Evolutionary conservation across 148 eudicot species (phyloP).

Genomic region (Fagopyrum tataricum): DNA sequence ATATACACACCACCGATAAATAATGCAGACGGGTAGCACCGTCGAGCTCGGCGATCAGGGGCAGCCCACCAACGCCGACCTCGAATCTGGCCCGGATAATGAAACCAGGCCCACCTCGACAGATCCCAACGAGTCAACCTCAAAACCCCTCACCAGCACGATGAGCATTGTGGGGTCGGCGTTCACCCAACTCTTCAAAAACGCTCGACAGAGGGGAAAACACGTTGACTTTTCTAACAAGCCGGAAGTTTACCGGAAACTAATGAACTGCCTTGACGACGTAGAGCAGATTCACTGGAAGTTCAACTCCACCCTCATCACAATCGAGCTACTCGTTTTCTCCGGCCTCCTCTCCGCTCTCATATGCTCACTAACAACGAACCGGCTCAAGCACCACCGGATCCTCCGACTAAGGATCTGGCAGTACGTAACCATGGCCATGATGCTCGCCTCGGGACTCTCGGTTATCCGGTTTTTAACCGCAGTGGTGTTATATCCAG

Average conservation of each 20-base stretch:
- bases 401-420: slow-evolving; percentile 1
- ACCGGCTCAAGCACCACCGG: background rate
- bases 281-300: background rate
- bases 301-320: background rate
- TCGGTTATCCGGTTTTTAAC: background rate
- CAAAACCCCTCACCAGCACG: background rate
- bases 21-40: no score
- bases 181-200: background rate
- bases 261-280: background rate
- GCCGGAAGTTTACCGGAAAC: background rate
- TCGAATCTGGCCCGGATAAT: background rate
- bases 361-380: background rate
- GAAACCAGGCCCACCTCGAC: background rate
- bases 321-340: background rate
- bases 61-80: background rate
- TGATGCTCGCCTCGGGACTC: slow-evolving; percentile 2
- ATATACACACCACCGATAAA: no score
- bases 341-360: background rate
- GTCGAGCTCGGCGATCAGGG: background rate
- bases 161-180: background rate
- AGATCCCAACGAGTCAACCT: background rate
- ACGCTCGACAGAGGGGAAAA: background rate
- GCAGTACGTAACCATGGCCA: slow-evolving; percentile 8
- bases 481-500: background rate
- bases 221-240: background rate